Base-by-base conservation (phyloP, 192 early-diverging fungal species). In the Dissophora ornata region DNA sequence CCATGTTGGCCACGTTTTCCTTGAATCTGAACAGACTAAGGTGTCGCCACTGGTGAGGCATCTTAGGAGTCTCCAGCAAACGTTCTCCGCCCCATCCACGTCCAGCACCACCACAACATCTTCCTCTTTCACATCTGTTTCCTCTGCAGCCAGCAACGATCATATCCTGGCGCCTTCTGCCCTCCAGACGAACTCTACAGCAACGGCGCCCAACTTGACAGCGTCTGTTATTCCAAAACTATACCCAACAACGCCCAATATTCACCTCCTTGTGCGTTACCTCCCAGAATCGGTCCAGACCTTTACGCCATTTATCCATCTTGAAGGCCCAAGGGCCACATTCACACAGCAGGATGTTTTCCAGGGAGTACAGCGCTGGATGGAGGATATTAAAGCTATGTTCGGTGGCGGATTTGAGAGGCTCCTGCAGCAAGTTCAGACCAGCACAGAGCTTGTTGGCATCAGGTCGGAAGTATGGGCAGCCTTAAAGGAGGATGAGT, bases 191-290 rank as follows among this genome's bases (percentile, higher is more conserved):
- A 38, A 6, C 10, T 47, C 45, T 18, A 16, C 25, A 2, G 16
- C 30, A 12, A 22, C 54, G 25, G 28, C 73, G 9, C 24, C 47
- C 28, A 71, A 54, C 33, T 13, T 47, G 16, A 26, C 53, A 16
- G 28, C 42, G 15, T 54, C 71, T 16, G 64, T 73, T 22, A 62
- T 73, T 26, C 57, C 73, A 0, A 77, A 80, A 46, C 45, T 88
- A 44, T 88, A 86, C 58, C 84, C 87, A 2, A 81, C 85, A 19
- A 82, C 79, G 18, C 81, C 83, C 11, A 86, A 88, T 52, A 81
- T 85, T 24, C 83, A 88, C 56, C 70, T 88, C 12, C 67, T 88
- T 19, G 70, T 85, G 10, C 82, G 87, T 8, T 84, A 88, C 62
- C 80, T 88, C 0, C 87, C 87, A 13, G 83, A 85, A 41, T 60